Conservation (phyloP, 495 filamentous ascomycete species). For the Daldinia caldariorum region DNA sequence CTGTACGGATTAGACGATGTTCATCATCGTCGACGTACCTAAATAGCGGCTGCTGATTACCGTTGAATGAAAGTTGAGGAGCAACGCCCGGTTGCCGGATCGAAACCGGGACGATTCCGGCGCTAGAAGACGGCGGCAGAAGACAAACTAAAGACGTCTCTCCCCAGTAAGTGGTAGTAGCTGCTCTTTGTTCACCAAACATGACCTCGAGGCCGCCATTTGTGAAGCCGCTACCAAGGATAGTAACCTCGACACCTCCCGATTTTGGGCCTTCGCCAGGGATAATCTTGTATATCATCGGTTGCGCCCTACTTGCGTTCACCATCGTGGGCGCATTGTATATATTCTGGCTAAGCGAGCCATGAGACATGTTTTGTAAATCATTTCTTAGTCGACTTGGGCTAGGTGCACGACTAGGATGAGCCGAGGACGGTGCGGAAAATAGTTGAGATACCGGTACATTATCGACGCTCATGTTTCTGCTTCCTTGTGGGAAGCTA, state of each 20-base stretch:
- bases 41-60: slow-evolving; percentile 59
- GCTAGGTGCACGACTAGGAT: slow-evolving; percentile 63
- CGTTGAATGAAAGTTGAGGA: slow-evolving; percentile 52
- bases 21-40: slow-evolving; percentile 84
- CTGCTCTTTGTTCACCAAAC: slow-evolving; percentile 82
- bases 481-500: slow-evolving; percentile 60
- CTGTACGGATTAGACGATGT: slow-evolving; percentile 71
- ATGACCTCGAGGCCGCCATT: slow-evolving; percentile 80
- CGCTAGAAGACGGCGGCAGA: slow-evolving; percentile 74
- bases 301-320: slow-evolving; percentile 51
- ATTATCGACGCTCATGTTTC: slow-evolving; percentile 66
- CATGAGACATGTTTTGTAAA: slow-evolving; percentile 54
- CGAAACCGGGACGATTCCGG: slow-evolving; percentile 78
- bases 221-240: slow-evolving; percentile 81
- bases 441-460: slow-evolving; percentile 65
- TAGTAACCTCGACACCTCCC: slow-evolving; percentile 86
- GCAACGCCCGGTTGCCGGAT: slow-evolving; percentile 64
- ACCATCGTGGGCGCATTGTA: slow-evolving; percentile 49
- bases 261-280: slow-evolving; percentile 81
- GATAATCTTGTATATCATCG: slow-evolving; percentile 79
- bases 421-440: slow-evolving; percentile 73
- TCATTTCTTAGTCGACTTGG: slow-evolving; percentile 60
- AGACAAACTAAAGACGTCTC: slow-evolving; percentile 84
- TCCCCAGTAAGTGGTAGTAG: slow-evolving; percentile 84
- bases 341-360: slow-evolving; percentile 54